Evolutionary conservation across 257 asterid genomes (phyloP), one percentile per base, ranked within the genome.

Genomic region (Knoxia roxburghii): DNA sequence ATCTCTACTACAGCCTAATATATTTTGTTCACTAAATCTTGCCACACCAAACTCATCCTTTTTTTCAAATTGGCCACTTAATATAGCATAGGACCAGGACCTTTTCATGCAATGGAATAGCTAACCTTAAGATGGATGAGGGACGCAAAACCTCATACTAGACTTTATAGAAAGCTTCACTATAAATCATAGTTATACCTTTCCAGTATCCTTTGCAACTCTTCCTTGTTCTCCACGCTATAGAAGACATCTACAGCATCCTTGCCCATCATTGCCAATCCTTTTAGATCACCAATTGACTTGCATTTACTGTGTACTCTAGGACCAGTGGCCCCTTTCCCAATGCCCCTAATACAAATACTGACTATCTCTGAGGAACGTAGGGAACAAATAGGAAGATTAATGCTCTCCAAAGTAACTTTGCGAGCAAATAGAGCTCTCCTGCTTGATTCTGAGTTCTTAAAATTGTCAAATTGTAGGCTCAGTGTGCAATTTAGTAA

Each of bases 281-380:
- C 88, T 69, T 71, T 80, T 8, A 83, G 76, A 46, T 63, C 76
- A 75, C 88, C 88, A 57, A 68, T 51, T 33, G 79, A 58, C 72
- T 76, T 82, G 75, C 85, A 84, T 61, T 64, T 71, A 18, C 71
- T 68, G 52, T 80, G 83, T 24, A 84, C 70, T 17, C 41, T 66
- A 26, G 50, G 65, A 60, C 71, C 76, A 69, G 79, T 17, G 68
- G 85, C 75, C 54, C 64, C 68, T n/a, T 67, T 7, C 4, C 62
- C 61, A 62, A 84, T 75, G 73, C 76, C 83, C 64, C 68, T 59
- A 76, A 86, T 82, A 75, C 82, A 80, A 70, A 86, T 53, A 26
- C 74, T 71, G 60, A 75, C 82, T 24, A 76, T 40, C 39, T 70
- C 68, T 33, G 75, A 73, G 54, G 56, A 63, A 68, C 63, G 73